These are phyloP conservation scores for Ormosia semicastrata DNA, from an alignment of 306 rosid genomes.

Conservation along the genomic window DNA sequence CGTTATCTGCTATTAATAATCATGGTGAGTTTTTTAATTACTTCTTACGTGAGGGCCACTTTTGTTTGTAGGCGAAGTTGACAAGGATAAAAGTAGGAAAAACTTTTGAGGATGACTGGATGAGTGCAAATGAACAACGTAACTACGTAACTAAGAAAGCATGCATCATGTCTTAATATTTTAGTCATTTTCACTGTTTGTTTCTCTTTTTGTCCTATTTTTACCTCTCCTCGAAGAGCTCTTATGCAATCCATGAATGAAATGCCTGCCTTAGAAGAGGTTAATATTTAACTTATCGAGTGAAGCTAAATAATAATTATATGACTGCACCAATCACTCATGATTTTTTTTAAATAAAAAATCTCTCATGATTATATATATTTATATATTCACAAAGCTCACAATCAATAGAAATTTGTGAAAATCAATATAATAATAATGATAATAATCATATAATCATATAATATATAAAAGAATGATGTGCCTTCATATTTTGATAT, in stretches of 20 bases:
- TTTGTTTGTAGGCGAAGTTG: background rate
- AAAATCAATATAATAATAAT: no score
- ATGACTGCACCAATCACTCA: no score
- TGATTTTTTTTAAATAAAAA: no score
- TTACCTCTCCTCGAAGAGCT: background rate
- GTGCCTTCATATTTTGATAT: no score
- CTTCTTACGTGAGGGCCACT: background rate
- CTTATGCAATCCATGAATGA: background rate
- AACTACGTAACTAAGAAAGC: background rate
- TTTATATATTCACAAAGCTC: no score
- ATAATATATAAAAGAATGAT: no score
- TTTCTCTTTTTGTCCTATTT: background rate
- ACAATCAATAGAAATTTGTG: no score
- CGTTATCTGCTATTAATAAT: no score
- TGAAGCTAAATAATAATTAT: no score
- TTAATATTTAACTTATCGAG: background rate
- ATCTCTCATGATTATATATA: no score
- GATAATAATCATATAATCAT: no score
- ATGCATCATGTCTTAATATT: background rate
- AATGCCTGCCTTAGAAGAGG: background rate
- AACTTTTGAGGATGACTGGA: background rate
- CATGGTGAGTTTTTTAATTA: background rate
- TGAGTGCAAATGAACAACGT: background rate
- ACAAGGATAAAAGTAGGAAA: background rate
- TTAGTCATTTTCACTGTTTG: background rate